phyloP scores from a whole-genome alignment of 176 grass and related monocot genomes.

The Triticum monococcum region DNA sequence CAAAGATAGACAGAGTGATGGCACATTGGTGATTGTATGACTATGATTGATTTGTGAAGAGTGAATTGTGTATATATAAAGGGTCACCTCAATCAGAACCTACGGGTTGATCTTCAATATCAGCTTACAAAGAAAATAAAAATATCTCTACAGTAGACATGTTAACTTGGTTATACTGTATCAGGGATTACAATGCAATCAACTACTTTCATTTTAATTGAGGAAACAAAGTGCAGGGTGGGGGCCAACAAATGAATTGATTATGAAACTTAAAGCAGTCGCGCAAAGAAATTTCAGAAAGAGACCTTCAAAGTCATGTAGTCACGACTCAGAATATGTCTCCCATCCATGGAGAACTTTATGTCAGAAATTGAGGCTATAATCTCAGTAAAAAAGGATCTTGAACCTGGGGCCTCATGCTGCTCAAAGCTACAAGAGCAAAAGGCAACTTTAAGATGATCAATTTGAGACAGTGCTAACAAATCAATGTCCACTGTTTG shows the following conservation, averaged over 20 bases:
- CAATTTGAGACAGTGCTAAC: conserved; percentile 9
- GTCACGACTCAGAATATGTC: conserved; percentile 93
- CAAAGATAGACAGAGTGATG: neutral
- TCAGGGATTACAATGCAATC: conserved; percentile 7
- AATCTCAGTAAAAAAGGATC: conserved; percentile 99
- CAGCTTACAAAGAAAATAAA: neutral
- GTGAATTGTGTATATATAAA: neutral
- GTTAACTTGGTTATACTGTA: conserved; percentile 1
- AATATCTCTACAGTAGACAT: neutral
- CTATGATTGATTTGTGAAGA: neutral
- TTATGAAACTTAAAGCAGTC: conserved; percentile 4
- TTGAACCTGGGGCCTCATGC: conserved; percentile 71
- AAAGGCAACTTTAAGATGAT: conserved; percentile 25
- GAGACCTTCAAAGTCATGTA: conserved; percentile 97
- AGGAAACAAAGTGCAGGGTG: neutral
- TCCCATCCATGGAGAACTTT: conserved; percentile 88
- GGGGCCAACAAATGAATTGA: neutral
- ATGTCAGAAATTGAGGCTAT: conserved; percentile 98
- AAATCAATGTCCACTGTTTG: conserved; percentile 2
- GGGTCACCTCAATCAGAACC: neutral
- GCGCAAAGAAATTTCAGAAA: conserved; percentile 14
- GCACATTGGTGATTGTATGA: neutral
- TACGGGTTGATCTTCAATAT: neutral
- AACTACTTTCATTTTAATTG: neutral
- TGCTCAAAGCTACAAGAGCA: conserved; percentile 77